phyloP scores from a whole-genome alignment of 2,329 filamentous ascomycete species.

The Microsporum canis region DNA sequence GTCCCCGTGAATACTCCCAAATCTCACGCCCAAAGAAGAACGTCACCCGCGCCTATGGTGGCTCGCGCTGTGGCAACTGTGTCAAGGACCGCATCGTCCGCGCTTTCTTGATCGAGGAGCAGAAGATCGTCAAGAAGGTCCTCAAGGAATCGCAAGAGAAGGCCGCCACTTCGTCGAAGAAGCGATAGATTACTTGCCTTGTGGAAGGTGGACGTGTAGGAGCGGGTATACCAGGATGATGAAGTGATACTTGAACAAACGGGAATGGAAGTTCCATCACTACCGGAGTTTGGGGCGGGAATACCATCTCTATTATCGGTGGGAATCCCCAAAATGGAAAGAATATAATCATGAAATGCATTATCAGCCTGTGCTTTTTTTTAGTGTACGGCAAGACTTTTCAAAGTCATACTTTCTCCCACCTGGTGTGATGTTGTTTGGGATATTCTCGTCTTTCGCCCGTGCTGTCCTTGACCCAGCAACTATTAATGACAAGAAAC shows the following conservation, averaged over 20 bases:
- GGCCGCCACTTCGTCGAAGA: conserved; percentile 26
- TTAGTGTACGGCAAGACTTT: conserved; percentile 1
- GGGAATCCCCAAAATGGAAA: conserved; percentile 2
- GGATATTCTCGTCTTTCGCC: background rate
- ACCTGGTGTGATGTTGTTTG: background rate
- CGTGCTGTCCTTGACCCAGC: conserved; percentile 1
- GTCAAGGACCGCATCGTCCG: conserved; percentile 96
- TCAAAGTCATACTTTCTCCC: background rate
- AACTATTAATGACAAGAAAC: background rate
- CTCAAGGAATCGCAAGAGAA: conserved; percentile 91
- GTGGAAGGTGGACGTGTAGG: background rate
- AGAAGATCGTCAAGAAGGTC: conserved; percentile 99
- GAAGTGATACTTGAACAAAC: background rate
- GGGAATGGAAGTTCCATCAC: conserved; percentile 1
- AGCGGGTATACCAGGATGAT: background rate
- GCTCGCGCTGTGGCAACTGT: conserved; percentile 96
- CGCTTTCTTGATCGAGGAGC: conserved; percentile 99
- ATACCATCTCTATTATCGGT: background rate
- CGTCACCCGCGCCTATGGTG: conserved; percentile 95
- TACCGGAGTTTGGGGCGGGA: conserved; percentile 4
- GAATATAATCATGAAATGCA: conserved; percentile 5
- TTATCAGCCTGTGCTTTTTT: background rate
- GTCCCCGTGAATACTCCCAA: conserved; percentile 92
- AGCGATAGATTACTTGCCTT: conserved; percentile 30
- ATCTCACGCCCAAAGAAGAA: conserved; percentile 99